Conservation (phyloP, 345 rosid genomes). For the Clarkia xantiana region DNA sequence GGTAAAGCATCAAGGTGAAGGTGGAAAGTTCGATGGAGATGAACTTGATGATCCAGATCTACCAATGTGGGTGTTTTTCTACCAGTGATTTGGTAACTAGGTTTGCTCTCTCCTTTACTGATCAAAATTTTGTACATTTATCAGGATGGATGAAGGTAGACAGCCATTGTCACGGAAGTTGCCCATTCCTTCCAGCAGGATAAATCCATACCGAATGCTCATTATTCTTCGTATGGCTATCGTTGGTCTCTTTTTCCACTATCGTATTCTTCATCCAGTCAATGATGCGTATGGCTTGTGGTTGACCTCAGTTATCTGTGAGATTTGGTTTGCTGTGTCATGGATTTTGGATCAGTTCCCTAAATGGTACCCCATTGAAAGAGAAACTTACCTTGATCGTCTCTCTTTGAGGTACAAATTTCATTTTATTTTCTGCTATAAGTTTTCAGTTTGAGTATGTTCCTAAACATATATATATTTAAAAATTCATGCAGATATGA, state of each 20-base stretch:
- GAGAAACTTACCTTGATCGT: constrained; percentile 95
- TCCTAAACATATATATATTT: neutral
- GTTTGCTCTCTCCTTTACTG: neutral
- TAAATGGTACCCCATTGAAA: constrained; percentile 78
- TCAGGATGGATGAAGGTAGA: constrained; percentile 99
- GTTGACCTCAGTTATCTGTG: constrained; percentile 94
- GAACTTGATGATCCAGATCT: constrained; percentile 70
- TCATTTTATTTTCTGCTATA: neutral
- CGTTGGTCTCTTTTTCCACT: constrained; percentile 85
- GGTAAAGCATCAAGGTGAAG: constrained; percentile 66
- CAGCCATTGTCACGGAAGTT: constrained; percentile 96
- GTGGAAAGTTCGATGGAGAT: constrained; percentile 40
- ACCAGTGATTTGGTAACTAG: neutral
- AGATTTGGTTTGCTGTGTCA: constrained; percentile 94
- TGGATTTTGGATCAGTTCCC: constrained; percentile 99
- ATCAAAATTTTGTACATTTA: constrained; percentile 1
- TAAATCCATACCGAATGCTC: constrained; percentile 81
- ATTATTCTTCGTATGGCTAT: constrained; percentile 75
- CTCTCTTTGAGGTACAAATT: constrained; percentile 62
- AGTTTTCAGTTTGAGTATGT: neutral
- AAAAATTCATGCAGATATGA: constrained; percentile 45
- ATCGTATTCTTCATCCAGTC: constrained; percentile 87
- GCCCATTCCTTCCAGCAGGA: constrained; percentile 91
- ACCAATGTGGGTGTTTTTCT: constrained; percentile 56
- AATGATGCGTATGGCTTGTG: constrained; percentile 81